phyloP scores from a whole-genome alignment of 2,329 filamentous ascomycete genomes.

The Trichoderma polysporum region DNA sequence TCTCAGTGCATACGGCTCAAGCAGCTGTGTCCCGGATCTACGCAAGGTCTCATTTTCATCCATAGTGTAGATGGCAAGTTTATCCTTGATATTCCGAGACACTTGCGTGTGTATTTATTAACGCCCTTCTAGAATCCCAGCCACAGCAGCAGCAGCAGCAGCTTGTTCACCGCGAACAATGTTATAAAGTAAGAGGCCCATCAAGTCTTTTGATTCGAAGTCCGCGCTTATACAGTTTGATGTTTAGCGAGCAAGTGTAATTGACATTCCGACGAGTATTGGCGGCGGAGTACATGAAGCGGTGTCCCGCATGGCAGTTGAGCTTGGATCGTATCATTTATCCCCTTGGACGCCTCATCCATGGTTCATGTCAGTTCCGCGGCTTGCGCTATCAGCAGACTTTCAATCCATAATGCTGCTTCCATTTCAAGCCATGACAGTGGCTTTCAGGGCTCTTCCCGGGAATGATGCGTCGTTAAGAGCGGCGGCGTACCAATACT shows the following conservation, averaged over 20 bases:
- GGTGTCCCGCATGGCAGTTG: conserved; percentile 9
- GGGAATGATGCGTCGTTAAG: background rate
- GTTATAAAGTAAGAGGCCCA: background rate
- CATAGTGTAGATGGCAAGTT: background rate
- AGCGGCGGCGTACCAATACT: background rate
- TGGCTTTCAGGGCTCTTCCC: background rate
- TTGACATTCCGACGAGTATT: background rate
- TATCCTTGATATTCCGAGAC: background rate
- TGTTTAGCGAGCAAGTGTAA: background rate
- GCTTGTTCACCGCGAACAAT: background rate
- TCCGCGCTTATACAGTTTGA: background rate
- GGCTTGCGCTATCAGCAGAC: background rate
- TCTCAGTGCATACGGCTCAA: conserved; percentile 2
- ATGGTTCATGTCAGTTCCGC: conserved; percentile 4
- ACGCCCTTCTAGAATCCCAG: background rate
- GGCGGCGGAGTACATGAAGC: background rate
- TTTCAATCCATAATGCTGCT: background rate
- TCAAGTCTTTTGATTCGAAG: background rate
- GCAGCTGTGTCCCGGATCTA: conserved; percentile 7
- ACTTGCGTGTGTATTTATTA: background rate
- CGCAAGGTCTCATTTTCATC: conserved; percentile 16
- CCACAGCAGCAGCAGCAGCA: background rate
- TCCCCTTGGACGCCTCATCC: conserved; percentile 16
- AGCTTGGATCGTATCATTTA: conserved; percentile 6
- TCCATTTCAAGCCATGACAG: background rate